Base-by-base conservation (phyloP, 495 filamentous ascomycete genomes). In the Chaetomium cochliodes region DNA sequence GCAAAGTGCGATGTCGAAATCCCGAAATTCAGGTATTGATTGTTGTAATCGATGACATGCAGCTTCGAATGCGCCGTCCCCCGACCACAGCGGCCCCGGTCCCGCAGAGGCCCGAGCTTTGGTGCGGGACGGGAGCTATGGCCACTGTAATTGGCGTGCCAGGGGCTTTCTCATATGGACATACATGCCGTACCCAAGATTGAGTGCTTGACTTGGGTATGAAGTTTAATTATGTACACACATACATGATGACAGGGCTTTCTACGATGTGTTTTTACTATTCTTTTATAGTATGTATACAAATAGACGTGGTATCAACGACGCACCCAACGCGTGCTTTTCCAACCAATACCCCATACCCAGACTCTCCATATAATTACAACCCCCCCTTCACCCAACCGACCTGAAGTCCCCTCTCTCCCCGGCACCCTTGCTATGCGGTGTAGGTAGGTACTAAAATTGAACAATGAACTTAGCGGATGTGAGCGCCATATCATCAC, bases 141-240 rank as follows among this genome's bases (percentile, higher is more conserved):
- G 54, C 47, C 64, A 12, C 64, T 64, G 55, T 61, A 63, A 61
- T 57, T 66, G 16, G 63, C 58, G 16, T 53, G 66, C 44, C n/a
- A 23, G 41, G 33, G 33, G 33, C 33, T 37, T 37, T 37, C 33
- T n/a, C n/a, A n/a, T n/a, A n/a, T n/a, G n/a, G n/a, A n/a, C n/a
- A n/a, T n/a, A n/a, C n/a, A n/a, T n/a, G n/a, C n/a, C n/a, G n/a
- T n/a, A n/a, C n/a, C n/a, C n/a, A n/a, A n/a, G n/a, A n/a, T n/a
- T n/a, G n/a, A n/a, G n/a, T n/a, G n/a, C n/a, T n/a, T n/a, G n/a
- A n/a, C n/a, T n/a, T n/a, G n/a, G n/a, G n/a, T n/a, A n/a, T n/a
- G n/a, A n/a, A n/a, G n/a, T n/a, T n/a, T n/a, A n/a, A n/a, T n/a
- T n/a, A n/a, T n/a, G n/a, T n/a, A n/a, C n/a, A n/a, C n/a, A n/a